phyloP scores from a whole-genome alignment of 2,329 filamentous ascomycete genomes.

The Cladosporium phlei region DNA sequence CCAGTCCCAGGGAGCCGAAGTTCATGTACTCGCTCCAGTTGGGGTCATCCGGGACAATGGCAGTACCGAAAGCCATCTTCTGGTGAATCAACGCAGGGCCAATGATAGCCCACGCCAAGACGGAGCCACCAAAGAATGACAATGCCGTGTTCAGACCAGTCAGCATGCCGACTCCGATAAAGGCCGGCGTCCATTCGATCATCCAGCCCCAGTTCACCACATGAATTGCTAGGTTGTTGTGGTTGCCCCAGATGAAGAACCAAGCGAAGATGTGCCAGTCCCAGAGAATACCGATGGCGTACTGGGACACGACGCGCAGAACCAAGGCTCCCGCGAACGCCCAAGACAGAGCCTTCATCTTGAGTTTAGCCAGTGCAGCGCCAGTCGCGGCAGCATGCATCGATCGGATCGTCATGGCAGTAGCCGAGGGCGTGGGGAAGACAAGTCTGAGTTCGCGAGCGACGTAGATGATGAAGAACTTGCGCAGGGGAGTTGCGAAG shows the following conservation, averaged over 20 bases:
- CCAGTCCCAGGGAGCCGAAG: conserved; percentile 37
- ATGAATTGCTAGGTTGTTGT: conserved; percentile 43
- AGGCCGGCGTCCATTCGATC: conserved; percentile 56
- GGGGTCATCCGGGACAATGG: conserved; percentile 23
- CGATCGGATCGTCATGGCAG: conserved; percentile 58
- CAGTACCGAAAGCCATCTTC: conserved; percentile 43
- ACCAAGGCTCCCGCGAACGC: conserved; percentile 49
- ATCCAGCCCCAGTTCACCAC: conserved; percentile 61
- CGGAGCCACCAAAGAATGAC: conserved; percentile 54
- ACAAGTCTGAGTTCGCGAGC: conserved; percentile 56
- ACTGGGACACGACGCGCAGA: conserved; percentile 55
- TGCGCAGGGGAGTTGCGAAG: conserved; percentile 56
- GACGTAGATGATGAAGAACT: conserved; percentile 65
- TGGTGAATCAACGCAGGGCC: conserved; percentile 54
- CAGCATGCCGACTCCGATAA: conserved; percentile 56
- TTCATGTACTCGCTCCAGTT: conserved; percentile 42
- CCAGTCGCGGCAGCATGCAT: conserved; percentile 56
- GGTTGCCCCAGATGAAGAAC: conserved; percentile 55
- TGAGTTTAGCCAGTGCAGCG: conserved; percentile 49
- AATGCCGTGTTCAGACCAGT: conserved; percentile 55
- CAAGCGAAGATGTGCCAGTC: conserved; percentile 38
- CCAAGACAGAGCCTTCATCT: conserved; percentile 52
- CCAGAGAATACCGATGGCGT: conserved; percentile 57
- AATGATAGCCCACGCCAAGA: conserved; percentile 55
- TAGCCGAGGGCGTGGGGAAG: conserved; percentile 57